phyloP scores from a whole-genome alignment of 106 monocot species.

The Acorus gramineus region DNA sequence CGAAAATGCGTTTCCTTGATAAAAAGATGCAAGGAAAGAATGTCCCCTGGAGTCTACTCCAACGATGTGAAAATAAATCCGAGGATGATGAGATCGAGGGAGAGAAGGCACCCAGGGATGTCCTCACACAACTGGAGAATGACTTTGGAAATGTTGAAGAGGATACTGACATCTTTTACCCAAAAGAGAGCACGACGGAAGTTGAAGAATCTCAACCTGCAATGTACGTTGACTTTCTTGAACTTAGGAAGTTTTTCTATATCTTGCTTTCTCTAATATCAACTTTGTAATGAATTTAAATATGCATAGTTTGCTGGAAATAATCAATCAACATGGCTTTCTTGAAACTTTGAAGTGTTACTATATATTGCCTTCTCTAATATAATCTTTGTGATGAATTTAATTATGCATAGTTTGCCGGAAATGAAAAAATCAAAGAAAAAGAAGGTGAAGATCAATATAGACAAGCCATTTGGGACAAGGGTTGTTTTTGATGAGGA shows the following conservation, averaged over 20 bases:
- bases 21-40: slow-evolving; percentile 28
- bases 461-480: slow-evolving; percentile 66
- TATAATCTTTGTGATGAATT: no score
- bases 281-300: no score
- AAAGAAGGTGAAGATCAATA: slow-evolving; percentile 91
- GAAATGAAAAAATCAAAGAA: slow-evolving; percentile 40
- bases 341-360: no score
- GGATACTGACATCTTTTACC: slow-evolving; percentile 45
- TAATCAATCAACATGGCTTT: no score
- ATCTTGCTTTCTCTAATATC: no score
- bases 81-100: slow-evolving; percentile 9
- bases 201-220: slow-evolving; percentile 16
- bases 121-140: no score
- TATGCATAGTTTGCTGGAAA: no score
- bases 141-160: no score
- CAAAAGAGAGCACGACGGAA: slow-evolving; percentile 25
- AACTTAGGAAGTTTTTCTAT: no score
- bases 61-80: neutral
- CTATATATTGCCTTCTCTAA: no score
- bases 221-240: slow-evolving; percentile 22
- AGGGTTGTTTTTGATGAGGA: slow-evolving; percentile 89
- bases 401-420: no score
- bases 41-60: neutral
- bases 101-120: no score
- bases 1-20: slow-evolving; percentile 53